Evolutionary conservation across 768 basidiomycete genomes (phyloP).

Genomic region (Russula earlei): DNA sequence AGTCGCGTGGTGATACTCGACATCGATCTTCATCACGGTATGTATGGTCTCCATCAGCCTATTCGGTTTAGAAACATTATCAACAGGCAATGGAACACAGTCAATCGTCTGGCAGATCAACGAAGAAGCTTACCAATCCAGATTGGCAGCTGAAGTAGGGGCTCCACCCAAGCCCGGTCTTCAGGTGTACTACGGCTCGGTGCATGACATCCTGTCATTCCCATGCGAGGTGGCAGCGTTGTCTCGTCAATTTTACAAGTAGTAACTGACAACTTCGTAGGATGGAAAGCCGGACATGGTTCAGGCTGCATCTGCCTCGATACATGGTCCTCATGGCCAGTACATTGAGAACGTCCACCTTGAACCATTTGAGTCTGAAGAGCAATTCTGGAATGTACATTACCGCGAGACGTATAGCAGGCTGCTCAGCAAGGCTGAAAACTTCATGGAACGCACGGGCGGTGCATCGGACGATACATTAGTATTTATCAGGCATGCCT

Average conservation of each 20-base stretch:
- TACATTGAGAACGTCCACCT: constrained; percentile 84
- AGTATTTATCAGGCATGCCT: constrained; percentile 75
- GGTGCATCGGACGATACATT: constrained; percentile 60
- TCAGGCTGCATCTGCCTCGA: constrained; percentile 77
- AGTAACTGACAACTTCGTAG: constrained; percentile 29
- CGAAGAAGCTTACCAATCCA: constrained; percentile 68
- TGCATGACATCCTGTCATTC: constrained; percentile 90
- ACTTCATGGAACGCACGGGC: constrained; percentile 62
- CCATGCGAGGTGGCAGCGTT: constrained; percentile 67
- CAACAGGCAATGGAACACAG: constrained; percentile 86
- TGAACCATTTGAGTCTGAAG: constrained; percentile 55
- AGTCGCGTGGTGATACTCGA: constrained; percentile 81
- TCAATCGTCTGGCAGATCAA: constrained; percentile 88
- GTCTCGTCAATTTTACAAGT: neutral
- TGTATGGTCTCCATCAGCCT: constrained; percentile 8
- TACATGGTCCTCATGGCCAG: constrained; percentile 77
- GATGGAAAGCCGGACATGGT: constrained; percentile 73
- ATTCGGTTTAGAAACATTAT: neutral
- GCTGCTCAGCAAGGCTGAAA: constrained; percentile 56
- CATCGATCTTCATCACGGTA: constrained; percentile 87
- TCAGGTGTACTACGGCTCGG: constrained; percentile 77
- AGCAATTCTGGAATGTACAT: constrained; percentile 66
- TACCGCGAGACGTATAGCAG: constrained; percentile 57
- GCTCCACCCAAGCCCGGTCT: constrained; percentile 35
- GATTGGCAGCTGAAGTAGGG: constrained; percentile 43